Percentiles rank a stretch among this genome's conserved stretches.
These are phyloP conservation scores for Cladorrhinum samala DNA, from an alignment of 495 filamentous ascomycete species.

Conservation along the genomic window DNA sequence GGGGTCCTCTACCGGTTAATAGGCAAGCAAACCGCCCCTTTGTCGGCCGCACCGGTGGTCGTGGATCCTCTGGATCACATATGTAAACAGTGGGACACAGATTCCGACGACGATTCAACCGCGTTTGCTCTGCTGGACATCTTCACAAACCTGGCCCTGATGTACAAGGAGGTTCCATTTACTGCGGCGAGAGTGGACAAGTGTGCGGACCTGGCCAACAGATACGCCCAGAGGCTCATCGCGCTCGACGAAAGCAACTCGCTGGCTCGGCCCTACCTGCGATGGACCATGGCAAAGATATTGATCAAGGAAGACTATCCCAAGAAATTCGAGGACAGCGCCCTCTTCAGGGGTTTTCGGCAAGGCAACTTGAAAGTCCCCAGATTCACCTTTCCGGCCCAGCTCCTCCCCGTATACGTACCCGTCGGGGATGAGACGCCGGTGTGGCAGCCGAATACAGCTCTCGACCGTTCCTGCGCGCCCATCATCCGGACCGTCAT, in stretches of 20 bases:
- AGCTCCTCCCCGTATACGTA: background rate
- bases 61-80: background rate
- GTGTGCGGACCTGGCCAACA: background rate
- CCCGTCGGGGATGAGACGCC: background rate
- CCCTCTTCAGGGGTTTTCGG: background rate
- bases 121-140: background rate
- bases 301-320: background rate
- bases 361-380: background rate
- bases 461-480: too few species aligned
- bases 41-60: too few species aligned
- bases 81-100: background rate
- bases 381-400: background rate
- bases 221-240: background rate
- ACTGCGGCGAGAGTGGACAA: background rate
- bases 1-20: background rate
- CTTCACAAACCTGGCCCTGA: background rate
- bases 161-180: background rate
- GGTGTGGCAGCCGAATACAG: background rate
- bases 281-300: background rate
- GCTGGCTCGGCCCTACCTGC: conserved; percentile 1
- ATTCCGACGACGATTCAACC: background rate
- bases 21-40: too few species aligned
- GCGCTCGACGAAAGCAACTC: background rate
- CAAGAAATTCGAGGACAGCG: background rate
- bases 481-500: background rate